These are phyloP conservation scores for Phytophthora kernoviae DNA, from an alignment of 352 stramenopile genomes.

Conservation along the genomic window DNA sequence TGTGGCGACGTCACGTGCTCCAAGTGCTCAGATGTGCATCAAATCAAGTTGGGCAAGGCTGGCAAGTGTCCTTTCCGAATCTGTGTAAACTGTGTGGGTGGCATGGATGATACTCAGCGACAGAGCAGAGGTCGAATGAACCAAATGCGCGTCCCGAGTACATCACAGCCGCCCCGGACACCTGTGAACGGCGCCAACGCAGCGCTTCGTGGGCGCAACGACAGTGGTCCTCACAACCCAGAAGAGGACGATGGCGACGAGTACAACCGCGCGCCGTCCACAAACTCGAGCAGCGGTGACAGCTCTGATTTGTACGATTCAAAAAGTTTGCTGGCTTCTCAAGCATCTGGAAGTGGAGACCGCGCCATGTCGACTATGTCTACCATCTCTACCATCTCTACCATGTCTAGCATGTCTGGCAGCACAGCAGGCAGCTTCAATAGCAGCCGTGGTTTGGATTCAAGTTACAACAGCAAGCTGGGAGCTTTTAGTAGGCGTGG, in stretches of 20 bases:
- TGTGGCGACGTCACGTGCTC: constrained; percentile 75
- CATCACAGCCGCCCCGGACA: constrained; percentile 22
- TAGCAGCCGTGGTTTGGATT: constrained; percentile 28
- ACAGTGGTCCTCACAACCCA: constrained; percentile 12
- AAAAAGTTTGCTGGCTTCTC: constrained; percentile 31
- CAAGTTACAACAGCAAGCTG: constrained; percentile 11
- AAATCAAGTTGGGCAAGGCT: constrained; percentile 61
- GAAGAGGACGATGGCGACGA: constrained; percentile 35
- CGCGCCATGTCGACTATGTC: constrained; percentile 35
- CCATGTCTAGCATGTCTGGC: constrained; percentile 31
- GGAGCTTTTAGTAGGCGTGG: constrained; percentile 31
- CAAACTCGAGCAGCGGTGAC: constrained; percentile 45
- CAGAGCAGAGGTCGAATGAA: constrained; percentile 26
- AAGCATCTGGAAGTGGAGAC: constrained; percentile 13
- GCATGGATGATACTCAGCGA: constrained; percentile 32
- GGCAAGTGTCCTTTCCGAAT: constrained; percentile 66
- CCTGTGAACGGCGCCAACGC: constrained; percentile 22
- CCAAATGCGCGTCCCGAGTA: constrained; percentile 9
- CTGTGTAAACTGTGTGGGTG: constrained; percentile 54
- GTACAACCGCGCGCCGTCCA: constrained; percentile 25
- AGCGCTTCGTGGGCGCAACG: constrained; percentile 26
- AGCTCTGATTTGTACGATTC: constrained; percentile 47
- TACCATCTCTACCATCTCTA: constrained; percentile 35
- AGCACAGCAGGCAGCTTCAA: constrained; percentile 37
- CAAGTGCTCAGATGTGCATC: constrained; percentile 71